Evolutionary conservation across 805 yeast genomes (phyloP).

Genomic region (Myxozyma lipomycoides): DNA sequence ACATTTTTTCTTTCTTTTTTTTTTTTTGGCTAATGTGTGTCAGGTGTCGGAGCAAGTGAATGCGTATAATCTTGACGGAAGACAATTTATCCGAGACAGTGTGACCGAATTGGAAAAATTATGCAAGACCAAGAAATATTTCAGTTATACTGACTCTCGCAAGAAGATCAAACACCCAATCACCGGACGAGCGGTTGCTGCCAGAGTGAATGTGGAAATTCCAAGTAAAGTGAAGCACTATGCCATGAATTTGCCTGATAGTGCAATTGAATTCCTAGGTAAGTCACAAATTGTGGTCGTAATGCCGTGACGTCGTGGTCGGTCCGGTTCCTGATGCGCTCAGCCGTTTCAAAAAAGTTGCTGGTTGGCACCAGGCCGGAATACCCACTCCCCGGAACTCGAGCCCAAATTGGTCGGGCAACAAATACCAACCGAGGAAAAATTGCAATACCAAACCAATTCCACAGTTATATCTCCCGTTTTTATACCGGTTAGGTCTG

Average conservation of each 20-base stretch:
- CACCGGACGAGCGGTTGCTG: constrained; percentile 31
- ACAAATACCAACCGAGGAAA: too few relatives aligned
- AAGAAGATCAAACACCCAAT: constrained; percentile 40
- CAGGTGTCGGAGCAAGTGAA: constrained; percentile 45
- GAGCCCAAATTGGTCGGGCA: too few relatives aligned
- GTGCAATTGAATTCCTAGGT: constrained; percentile 67
- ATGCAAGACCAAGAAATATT: background rate
- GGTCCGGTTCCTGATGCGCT: too few relatives aligned
- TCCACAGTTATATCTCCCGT: too few relatives aligned
- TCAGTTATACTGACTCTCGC: constrained; percentile 19
- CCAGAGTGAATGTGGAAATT: constrained; percentile 33
- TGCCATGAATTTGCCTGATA: constrained; percentile 94
- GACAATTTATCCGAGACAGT: constrained; percentile 57
- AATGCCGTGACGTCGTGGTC: background rate
- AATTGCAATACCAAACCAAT: too few relatives aligned
- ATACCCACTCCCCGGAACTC: too few relatives aligned
- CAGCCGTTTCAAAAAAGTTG: too few relatives aligned
- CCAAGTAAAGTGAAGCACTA: constrained; percentile 62
- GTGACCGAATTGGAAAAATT: constrained; percentile 20
- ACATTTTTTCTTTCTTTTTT: constrained; percentile 5
- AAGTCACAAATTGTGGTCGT: constrained; percentile 6
- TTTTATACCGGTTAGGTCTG: too few relatives aligned
- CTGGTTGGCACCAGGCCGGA: too few relatives aligned
- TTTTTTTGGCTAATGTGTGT: background rate
- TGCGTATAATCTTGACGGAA: constrained; percentile 74